These are phyloP conservation scores for Amanita rubescens DNA, from an alignment of 768 basidiomycete genomes.

Conservation along the genomic window DNA sequence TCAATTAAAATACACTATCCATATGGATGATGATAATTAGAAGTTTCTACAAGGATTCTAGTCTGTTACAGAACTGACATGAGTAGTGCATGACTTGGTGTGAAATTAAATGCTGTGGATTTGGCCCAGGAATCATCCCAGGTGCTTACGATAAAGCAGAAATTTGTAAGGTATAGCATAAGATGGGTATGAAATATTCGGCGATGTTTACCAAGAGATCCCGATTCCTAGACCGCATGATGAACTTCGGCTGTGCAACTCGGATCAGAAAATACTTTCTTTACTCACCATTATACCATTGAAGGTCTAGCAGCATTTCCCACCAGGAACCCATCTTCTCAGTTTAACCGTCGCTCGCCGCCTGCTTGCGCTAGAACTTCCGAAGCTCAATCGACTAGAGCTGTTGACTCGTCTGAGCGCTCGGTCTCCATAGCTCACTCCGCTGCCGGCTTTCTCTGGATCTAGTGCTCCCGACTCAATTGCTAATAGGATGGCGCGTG, in stretches of 20 bases:
- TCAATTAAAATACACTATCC: constrained; percentile 4
- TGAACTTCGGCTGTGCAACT: too few relatives aligned
- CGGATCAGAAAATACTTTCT: neutral
- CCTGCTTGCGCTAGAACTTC: constrained; percentile 66
- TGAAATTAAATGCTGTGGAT: neutral
- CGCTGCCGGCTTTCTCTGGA: constrained; percentile 91
- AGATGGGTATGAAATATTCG: constrained; percentile 30
- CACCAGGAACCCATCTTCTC: constrained; percentile 56
- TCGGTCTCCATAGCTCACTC: constrained; percentile 94
- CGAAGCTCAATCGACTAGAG: constrained; percentile 83
- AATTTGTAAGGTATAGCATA: constrained; percentile 27
- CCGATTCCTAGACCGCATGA: too few relatives aligned
- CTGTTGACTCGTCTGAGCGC: constrained; percentile 86
- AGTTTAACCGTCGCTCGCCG: constrained; percentile 54
- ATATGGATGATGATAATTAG: neutral
- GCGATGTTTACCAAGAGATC: neutral
- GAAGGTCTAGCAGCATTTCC: constrained; percentile 54
- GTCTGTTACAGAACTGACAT: neutral
- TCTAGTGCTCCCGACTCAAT: constrained; percentile 89
- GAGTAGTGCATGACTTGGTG: neutral
- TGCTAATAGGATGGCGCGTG: constrained; percentile 80
- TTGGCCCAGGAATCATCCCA: neutral
- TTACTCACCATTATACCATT: neutral
- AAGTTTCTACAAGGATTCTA: neutral
- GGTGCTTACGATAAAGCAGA: neutral